Evolutionary conservation across 257 asterid genomes (phyloP).

Genomic region (Solanum arcanum): DNA sequence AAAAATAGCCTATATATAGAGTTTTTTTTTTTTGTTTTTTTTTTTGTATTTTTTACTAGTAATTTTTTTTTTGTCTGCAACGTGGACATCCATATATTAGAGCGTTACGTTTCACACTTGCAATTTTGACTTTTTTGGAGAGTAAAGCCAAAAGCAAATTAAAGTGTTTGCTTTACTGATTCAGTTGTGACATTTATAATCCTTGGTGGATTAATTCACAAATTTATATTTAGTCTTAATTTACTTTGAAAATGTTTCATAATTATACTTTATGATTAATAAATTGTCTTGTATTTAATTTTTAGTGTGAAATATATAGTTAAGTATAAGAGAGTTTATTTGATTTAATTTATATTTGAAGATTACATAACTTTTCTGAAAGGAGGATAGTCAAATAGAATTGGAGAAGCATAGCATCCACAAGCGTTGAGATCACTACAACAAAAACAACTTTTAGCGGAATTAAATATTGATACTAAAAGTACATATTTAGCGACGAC

Average conservation of each 20-base stretch:
- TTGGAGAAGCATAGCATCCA: not conserved
- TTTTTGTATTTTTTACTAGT: not conserved
- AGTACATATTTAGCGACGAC: fast-evolving
- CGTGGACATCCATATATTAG: not conserved
- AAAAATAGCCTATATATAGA: not conserved
- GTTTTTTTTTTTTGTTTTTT: not conserved
- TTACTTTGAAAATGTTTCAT: not conserved
- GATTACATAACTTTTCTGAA: not conserved
- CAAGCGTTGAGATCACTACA: not conserved
- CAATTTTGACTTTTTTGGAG: not conserved
- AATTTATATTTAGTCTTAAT: not conserved
- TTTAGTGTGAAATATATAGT: too few relatives aligned
- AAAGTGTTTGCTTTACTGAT: not conserved
- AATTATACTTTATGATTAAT: not conserved
- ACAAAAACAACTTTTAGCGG: too few relatives aligned
- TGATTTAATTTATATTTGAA: too few relatives aligned
- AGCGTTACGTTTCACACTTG: not conserved
- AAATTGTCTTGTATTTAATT: not conserved
- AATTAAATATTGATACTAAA: too few relatives aligned
- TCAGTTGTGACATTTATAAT: not conserved
- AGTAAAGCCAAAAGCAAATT: not conserved
- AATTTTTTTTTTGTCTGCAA: not conserved
- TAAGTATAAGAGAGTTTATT: not conserved
- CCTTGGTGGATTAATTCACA: not conserved
- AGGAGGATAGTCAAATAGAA: not conserved